These are phyloP conservation scores for Candida xiaguanensis DNA, from an alignment of 805 yeast species.

Conservation along the genomic window DNA sequence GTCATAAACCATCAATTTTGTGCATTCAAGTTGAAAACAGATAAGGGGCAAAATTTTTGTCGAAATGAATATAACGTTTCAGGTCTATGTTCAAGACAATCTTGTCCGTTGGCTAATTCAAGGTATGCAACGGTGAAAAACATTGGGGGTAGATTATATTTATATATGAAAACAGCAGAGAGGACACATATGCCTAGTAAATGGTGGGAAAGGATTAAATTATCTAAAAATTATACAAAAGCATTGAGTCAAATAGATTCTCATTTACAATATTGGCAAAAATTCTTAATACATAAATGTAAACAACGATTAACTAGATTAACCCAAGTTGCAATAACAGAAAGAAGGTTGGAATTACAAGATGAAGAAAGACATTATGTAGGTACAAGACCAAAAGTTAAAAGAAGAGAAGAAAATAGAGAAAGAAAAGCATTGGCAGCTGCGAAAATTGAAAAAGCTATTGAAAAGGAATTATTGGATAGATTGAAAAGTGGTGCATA, in stretches of 20 bases:
- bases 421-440: slow-evolving; percentile 97
- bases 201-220: slow-evolving; percentile 91
- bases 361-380: slow-evolving; percentile 93
- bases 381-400: slow-evolving; percentile 89
- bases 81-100: slow-evolving; percentile 88
- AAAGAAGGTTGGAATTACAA: slow-evolving; percentile 85
- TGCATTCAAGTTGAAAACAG: slow-evolving; percentile 87
- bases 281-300: slow-evolving; percentile 85
- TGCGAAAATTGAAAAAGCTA: slow-evolving; percentile 93
- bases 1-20: slow-evolving; percentile 94
- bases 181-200: slow-evolving; percentile 94
- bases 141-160: slow-evolving; percentile 72
- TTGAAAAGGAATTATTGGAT: slow-evolving; percentile 91
- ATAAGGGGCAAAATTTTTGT: slow-evolving; percentile 88
- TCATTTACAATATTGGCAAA: slow-evolving; percentile 89
- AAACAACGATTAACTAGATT: slow-evolving; percentile 93
- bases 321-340: slow-evolving; percentile 93
- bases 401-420: slow-evolving; percentile 88
- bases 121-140: slow-evolving; percentile 84
- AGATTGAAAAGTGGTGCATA: slow-evolving; percentile 97
- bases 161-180: slow-evolving; percentile 96
- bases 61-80: slow-evolving; percentile 94
- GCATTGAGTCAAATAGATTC: slow-evolving; percentile 89
- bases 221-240: slow-evolving; percentile 82
- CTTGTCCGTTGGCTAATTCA: slow-evolving; percentile 95